These are phyloP conservation scores for Harrya chromipes DNA, from an alignment of 768 basidiomycete genomes.

Conservation along the genomic window DNA sequence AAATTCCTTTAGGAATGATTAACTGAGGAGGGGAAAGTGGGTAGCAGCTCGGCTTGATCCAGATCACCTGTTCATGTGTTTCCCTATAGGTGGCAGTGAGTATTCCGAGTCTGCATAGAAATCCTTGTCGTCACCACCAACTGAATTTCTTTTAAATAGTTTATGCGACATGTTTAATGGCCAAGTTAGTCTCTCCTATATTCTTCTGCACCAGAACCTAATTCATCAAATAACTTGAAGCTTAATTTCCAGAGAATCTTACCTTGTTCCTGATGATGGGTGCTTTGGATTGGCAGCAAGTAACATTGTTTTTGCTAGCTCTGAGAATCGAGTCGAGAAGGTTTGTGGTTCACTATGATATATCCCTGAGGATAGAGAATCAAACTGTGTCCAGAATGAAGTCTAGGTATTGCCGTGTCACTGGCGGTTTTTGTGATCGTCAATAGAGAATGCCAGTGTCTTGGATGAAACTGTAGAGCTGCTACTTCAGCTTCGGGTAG, in stretches of 20 bases:
- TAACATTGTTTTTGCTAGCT: slow-evolving; percentile 7
- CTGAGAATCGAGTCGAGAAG: not conserved
- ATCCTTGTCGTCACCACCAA: not conserved
- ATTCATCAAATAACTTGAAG: slow-evolving; percentile 11
- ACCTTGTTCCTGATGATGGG: slow-evolving; percentile 9
- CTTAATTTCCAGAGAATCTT: slow-evolving; percentile 29
- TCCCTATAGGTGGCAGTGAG: slow-evolving; percentile 27
- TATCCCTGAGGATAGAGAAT: not conserved
- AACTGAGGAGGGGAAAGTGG: slow-evolving; percentile 16
- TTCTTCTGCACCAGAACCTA: not conserved
- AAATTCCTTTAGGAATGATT: not conserved
- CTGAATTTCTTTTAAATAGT: slow-evolving; percentile 9
- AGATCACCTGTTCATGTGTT: slow-evolving; percentile 21
- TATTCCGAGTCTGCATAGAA: not conserved
- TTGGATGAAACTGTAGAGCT: too few relatives aligned
- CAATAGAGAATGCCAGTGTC: too few relatives aligned
- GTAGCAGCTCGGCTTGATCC: slow-evolving; percentile 10
- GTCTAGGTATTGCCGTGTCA: not conserved
- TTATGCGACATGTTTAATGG: slow-evolving; percentile 28
- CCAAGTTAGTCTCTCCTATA: slow-evolving; percentile 20
- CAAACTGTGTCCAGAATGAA: slow-evolving; percentile 1
- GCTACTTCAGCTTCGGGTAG: too few relatives aligned
- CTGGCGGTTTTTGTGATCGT: too few relatives aligned
- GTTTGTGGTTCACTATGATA: not conserved
- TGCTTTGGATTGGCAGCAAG: not conserved